Evolutionary conservation across 306 rosid species (phyloP).

Genomic region (Castanospermum australe): DNA sequence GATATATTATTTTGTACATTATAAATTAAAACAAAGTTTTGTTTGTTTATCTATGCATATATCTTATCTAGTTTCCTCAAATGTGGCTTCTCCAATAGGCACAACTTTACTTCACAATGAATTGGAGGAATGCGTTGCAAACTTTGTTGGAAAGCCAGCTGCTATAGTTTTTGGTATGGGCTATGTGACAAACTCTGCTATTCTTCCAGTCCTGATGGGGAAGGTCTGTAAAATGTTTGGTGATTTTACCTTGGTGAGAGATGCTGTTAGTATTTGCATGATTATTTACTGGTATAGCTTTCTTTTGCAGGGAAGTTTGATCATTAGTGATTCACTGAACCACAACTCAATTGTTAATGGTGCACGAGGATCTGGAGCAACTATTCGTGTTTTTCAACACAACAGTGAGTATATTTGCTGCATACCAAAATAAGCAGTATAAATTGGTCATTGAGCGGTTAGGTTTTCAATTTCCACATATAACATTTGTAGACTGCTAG

Average conservation of each 20-base stretch:
- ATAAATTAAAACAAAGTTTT: background rate
- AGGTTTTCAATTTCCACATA: background rate
- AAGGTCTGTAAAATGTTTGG: conserved; percentile 47
- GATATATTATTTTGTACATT: background rate
- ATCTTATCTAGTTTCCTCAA: background rate
- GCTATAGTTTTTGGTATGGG: conserved; percentile 86
- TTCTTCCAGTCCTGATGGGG: conserved; percentile 68
- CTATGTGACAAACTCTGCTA: conserved; percentile 76
- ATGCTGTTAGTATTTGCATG: background rate
- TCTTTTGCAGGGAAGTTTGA: conserved; percentile 60
- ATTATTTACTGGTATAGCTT: background rate
- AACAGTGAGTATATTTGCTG: conserved; percentile 43
- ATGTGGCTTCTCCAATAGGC: conserved; percentile 39
- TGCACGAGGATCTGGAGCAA: conserved; percentile 83
- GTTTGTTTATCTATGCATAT: conserved; percentile 5
- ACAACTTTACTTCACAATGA: conserved; percentile 60
- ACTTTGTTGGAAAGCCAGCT: conserved; percentile 69
- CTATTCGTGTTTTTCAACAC: conserved; percentile 76
- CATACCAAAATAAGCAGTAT: background rate
- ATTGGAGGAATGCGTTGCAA: conserved; percentile 65
- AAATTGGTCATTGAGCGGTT: background rate
- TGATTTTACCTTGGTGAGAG: background rate
- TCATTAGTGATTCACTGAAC: conserved; percentile 83
- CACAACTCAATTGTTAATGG: conserved; percentile 85
- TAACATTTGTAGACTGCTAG: background rate